A percentile compares a stretch with the other conserved stretches of the same genome.
These are phyloP conservation scores for Lepiota brunneoincarnata DNA, from an alignment of 768 basidiomycete species.

Conservation along the genomic window DNA sequence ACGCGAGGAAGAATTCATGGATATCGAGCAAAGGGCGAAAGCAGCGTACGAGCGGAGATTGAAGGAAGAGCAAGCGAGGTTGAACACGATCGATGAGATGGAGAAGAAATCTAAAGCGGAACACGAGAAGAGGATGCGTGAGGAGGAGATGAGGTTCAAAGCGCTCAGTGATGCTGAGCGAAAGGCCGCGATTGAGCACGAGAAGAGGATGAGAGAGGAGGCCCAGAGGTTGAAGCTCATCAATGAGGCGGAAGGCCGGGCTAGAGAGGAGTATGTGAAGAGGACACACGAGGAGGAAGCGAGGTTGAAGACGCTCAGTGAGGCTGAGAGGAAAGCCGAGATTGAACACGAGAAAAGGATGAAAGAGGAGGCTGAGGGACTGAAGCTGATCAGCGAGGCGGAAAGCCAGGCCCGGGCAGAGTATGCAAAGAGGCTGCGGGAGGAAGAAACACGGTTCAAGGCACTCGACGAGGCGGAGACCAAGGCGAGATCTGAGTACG, in stretches of 20 bases:
- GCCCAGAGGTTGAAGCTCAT: not conserved
- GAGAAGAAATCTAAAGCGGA: not conserved
- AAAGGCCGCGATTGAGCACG: not conserved
- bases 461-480: not conserved
- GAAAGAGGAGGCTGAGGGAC: slow-evolving; percentile 1
- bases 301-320: not conserved
- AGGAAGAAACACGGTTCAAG: not conserved
- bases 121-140: not conserved
- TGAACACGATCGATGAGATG: not conserved
- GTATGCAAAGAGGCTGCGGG: no score
- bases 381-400: not conserved
- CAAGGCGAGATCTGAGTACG: not conserved
- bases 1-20: slow-evolving; percentile 3
- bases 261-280: slow-evolving; percentile 1
- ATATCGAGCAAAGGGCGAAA: not conserved
- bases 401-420: not conserved
- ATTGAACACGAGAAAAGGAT: no score
- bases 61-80: slow-evolving; percentile 1
- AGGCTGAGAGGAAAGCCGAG: not conserved
- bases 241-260: not conserved
- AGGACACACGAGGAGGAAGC: slow-evolving; percentile 1
- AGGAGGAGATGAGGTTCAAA: slow-evolving; percentile 2
- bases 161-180: not conserved
- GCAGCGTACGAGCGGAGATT: not conserved
- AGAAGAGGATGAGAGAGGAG: slow-evolving; percentile 2